Evolutionary conservation across 495 filamentous ascomycete genomes (phyloP).

Genomic region (Tuber calosporum): DNA sequence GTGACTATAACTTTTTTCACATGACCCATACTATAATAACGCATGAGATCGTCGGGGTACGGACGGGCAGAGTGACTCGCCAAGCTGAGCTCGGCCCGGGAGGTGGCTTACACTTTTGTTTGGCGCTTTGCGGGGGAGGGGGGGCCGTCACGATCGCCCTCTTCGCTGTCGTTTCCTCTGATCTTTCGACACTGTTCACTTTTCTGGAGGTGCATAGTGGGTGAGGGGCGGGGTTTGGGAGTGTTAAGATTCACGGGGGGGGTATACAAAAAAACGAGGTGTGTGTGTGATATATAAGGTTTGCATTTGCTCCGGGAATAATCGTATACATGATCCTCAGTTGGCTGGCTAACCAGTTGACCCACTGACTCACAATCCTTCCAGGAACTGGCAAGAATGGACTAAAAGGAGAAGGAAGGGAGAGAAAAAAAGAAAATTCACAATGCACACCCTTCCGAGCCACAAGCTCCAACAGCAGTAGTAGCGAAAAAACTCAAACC

Average conservation of each 20-base stretch:
- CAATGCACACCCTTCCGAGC: not conserved
- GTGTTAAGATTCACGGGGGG: not conserved
- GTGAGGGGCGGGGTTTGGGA: not conserved
- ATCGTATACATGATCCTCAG: not conserved
- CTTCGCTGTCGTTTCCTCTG: not conserved
- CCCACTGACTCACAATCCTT: not conserved
- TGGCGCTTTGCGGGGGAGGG: too few relatives aligned
- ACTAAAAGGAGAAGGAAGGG: not conserved
- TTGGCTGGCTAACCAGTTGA: not conserved
- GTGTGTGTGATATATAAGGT: not conserved
- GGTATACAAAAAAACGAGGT: not conserved
- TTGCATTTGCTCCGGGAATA: not conserved
- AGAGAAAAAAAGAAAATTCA: not conserved
- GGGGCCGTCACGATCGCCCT: not conserved
- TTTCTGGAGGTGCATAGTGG: not conserved
- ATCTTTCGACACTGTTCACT: not conserved
- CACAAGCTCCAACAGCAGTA: not conserved
- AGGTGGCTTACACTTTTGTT: too few relatives aligned
- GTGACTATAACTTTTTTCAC: not conserved
- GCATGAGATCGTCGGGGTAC: not conserved
- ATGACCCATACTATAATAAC: not conserved
- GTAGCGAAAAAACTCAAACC: not conserved
- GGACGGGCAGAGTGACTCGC: not conserved
- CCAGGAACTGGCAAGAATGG: not conserved
- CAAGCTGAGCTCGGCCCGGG: too few relatives aligned